Evolutionary conservation across 306 rosid genomes (phyloP).

Genomic region (Vicia faba): DNA sequence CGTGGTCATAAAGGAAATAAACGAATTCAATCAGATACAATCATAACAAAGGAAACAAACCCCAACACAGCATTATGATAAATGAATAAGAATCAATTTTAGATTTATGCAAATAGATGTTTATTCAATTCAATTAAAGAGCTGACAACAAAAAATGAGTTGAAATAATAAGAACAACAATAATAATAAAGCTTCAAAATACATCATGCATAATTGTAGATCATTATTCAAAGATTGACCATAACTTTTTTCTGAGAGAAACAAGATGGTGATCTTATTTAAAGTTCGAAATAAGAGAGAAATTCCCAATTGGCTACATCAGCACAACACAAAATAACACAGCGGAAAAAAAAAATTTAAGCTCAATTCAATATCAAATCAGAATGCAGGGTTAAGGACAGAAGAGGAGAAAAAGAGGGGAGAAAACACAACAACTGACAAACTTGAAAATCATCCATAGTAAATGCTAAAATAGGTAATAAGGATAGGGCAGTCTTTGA

Average conservation of each 20-base stretch:
- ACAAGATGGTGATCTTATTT: background rate
- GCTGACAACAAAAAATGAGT: background rate
- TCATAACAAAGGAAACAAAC: constrained; percentile 1
- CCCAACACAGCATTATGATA: background rate
- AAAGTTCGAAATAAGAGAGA: background rate
- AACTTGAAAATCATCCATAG: constrained; percentile 4
- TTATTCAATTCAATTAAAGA: background rate
- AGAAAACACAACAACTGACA: background rate
- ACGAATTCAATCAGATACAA: background rate
- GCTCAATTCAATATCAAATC: background rate
- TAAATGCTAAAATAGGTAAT: background rate
- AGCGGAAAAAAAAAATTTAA: background rate
- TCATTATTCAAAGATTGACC: background rate
- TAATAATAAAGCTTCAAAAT: background rate
- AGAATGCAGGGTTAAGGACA: background rate
- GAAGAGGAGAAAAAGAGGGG: background rate
- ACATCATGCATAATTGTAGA: background rate
- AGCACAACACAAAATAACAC: background rate
- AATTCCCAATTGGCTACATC: background rate
- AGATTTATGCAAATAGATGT: too few relatives aligned
- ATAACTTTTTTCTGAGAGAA: background rate
- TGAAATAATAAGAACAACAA: background rate
- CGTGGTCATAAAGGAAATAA: background rate
- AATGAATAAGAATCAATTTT: background rate
- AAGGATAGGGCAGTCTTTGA: constrained; percentile 4